Evolutionary conservation across 2,329 filamentous ascomycete genomes (phyloP), one percentile per base, ranked within the genome.

Genomic region (Fusarium tuaranense): DNA sequence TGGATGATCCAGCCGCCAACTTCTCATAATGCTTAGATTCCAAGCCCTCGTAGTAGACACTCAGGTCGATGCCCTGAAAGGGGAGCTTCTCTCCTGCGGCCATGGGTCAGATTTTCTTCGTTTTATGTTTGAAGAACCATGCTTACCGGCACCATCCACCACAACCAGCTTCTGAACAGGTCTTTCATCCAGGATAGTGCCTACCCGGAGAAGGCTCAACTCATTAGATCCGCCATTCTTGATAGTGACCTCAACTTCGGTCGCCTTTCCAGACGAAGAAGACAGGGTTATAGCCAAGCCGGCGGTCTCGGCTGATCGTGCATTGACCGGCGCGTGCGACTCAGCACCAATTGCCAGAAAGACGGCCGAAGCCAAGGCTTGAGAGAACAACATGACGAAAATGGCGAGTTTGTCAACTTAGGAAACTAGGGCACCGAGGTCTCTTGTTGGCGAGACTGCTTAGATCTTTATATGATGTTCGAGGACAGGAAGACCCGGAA

Each of bases 161-260:
- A 76, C 14, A 0, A 55, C 70, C 22, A 76, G 8, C 14, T 76
- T 76, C 14, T 67, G 65, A 1, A 76, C 74, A 0, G 74, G 74
- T 6, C 61, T 58, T 4, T 68, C 57, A 13, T 76, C 74, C 1
- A 76, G 60, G 10, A 76, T 51, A 1, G 74, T 76, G 2, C 72
- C 71, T 5, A 75, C 18, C 10, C 60, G 73, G 13, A 75, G 62
- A 0, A 73, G 25, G 18, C 41, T 67, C 55, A 75, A 25, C n/a
- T 65, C 67, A 1, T 14, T 12, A 9, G 25, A 25, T 0, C 72
- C 72, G 9, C 32, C 48, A 7, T 75, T 75, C 5, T 41, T 72
- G 1, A 75, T 66, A 0, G 64, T 67, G 1, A 68, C 69, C 10
- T 75, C 44, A 27, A 75, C 53, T 5, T 68, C 25, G 2, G 67